These are phyloP conservation scores for Fusarium denticulatum DNA, from an alignment of 2,329 filamentous ascomycete species.

Conservation along the genomic window DNA sequence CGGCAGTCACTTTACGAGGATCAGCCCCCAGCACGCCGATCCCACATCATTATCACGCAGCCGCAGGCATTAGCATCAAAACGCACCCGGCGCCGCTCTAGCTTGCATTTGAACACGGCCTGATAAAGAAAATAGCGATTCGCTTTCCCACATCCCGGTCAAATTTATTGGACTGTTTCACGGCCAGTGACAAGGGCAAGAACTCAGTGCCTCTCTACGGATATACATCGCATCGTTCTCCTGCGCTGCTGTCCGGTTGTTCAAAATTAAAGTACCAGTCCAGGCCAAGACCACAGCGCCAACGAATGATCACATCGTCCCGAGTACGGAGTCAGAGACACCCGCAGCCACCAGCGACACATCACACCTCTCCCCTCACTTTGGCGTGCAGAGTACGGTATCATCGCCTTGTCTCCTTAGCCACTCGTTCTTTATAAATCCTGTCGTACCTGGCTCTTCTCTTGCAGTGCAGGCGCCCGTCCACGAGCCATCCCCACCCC, in stretches of 20 bases:
- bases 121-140: conserved; percentile 18
- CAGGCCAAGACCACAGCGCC: conserved; percentile 19
- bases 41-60: conserved; percentile 34
- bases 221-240: conserved; percentile 14
- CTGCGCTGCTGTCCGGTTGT: conserved; percentile 30
- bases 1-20: conserved; percentile 18
- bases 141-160: conserved; percentile 17
- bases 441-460: conserved; percentile 20
- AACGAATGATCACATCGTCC: conserved; percentile 24
- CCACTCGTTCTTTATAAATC: conserved; percentile 23
- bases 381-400: conserved; percentile 15
- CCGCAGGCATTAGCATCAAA: conserved; percentile 11
- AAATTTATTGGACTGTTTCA: conserved; percentile 34
- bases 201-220: conserved; percentile 32
- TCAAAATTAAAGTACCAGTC: conserved; percentile 14
- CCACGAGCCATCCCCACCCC: conserved; percentile 32
- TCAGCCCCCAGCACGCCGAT: conserved; percentile 24
- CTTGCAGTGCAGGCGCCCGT: conserved; percentile 26
- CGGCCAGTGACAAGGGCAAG: conserved; percentile 32
- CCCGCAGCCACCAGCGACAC: conserved; percentile 9
- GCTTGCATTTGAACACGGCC: conserved; percentile 11
- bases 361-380: conserved; percentile 23
- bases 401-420: conserved; percentile 20
- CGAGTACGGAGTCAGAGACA: conserved; percentile 22
- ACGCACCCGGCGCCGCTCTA: conserved; percentile 12